phyloP scores from a whole-genome alignment of 768 basidiomycete species.

The Kwoniella bestiolae region DNA sequence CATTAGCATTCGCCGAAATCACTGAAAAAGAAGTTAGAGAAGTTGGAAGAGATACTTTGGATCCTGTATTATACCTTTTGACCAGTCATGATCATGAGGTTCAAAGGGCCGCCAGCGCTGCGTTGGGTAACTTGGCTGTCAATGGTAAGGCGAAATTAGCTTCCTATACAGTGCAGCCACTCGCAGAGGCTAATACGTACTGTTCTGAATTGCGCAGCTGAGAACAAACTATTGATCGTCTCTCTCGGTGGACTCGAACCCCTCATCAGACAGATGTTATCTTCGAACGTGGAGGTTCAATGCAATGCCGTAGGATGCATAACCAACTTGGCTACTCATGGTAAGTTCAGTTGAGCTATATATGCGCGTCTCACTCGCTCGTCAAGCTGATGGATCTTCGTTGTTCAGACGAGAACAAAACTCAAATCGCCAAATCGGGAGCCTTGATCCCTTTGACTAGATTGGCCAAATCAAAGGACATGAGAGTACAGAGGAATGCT shows the following conservation, averaged over 20 bases:
- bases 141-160: constrained; percentile 71
- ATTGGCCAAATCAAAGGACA: constrained; percentile 95
- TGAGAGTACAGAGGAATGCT: constrained; percentile 98
- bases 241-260: constrained; percentile 97
- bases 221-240: constrained; percentile 98
- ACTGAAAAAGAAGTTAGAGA: constrained; percentile 99
- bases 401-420: constrained; percentile 92
- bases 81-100: constrained; percentile 98
- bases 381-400: not conserved
- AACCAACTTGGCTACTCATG: constrained; percentile 97
- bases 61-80: constrained; percentile 95
- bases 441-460: constrained; percentile 96
- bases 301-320: constrained; percentile 99
- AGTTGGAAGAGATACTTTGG: constrained; percentile 93
- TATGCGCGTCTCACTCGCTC: not conserved
- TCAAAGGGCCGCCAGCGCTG: constrained; percentile 95
- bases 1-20: constrained; percentile 97
- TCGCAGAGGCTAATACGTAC: not conserved
- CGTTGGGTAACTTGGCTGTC: constrained; percentile 94
- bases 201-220: constrained; percentile 65
- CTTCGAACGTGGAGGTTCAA: constrained; percentile 97
- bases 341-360: constrained; percentile 60
- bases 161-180: not conserved
- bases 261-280: constrained; percentile 97
- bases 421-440: constrained; percentile 98